A percentile compares a stretch with the other conserved stretches of the same genome.
Evolutionary conservation across 768 basidiomycete species (phyloP).

Genomic region (Trichaptum fuscoviolaceum): DNA sequence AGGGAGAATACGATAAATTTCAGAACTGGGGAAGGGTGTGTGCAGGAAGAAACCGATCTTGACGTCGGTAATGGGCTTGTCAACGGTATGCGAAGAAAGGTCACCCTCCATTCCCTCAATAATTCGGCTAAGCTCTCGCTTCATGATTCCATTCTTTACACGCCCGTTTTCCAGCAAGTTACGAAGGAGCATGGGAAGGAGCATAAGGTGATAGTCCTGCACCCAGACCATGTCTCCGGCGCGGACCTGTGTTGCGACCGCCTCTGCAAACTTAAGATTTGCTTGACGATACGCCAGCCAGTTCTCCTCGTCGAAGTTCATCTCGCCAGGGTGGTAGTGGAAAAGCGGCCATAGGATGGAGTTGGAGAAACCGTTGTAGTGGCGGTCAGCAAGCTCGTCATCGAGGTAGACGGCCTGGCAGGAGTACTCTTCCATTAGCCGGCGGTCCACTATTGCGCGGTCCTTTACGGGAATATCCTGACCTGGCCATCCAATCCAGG

Average conservation of each 20-base stretch:
- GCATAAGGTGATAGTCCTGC: conserved; percentile 97
- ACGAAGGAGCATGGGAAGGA: conserved; percentile 93
- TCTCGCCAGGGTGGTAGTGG: conserved; percentile 99
- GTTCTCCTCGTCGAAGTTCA: conserved; percentile 99
- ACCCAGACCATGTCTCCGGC: conserved; percentile 98
- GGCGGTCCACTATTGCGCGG: conserved; percentile 83
- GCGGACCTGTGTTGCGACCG: conserved; percentile 68
- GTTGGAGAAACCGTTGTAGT: conserved; percentile 99
- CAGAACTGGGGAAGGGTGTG: conserved; percentile 96
- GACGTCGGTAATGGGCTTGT: conserved; percentile 51
- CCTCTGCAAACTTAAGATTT: conserved; percentile 92
- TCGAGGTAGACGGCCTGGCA: conserved; percentile 98
- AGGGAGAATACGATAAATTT: conserved; percentile 90
- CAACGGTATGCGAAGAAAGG: conserved; percentile 31
- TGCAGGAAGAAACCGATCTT: conserved; percentile 99
- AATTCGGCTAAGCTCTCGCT: conserved; percentile 59
- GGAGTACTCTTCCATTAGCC: conserved; percentile 90
- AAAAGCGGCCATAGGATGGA: conserved; percentile 99
- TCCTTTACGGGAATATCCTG: conserved; percentile 93
- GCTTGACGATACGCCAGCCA: conserved; percentile 98
- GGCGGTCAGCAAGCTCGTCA: conserved; percentile 96
- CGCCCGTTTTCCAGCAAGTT: conserved; percentile 73
- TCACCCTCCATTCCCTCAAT: conserved; percentile 65
- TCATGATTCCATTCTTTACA: conserved; percentile 49
- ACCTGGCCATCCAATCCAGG: conserved; percentile 96